Conservation (phyloP, 106 monocot genomes). For the Narthecium ossifragum region DNA sequence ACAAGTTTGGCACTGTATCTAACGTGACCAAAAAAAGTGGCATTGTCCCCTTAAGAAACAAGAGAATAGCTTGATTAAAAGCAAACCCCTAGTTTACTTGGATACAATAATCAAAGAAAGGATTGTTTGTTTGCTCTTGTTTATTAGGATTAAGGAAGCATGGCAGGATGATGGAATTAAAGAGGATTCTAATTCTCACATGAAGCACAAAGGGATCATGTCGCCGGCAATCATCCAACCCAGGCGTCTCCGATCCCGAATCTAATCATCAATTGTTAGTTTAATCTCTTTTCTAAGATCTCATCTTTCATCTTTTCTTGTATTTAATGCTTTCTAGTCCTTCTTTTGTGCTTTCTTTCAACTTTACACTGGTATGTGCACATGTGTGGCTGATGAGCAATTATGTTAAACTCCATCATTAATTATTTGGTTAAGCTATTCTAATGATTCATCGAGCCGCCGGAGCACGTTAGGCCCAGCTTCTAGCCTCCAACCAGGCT, state of each 20-base stretch:
- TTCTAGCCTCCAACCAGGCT: no score
- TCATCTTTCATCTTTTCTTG: constrained; percentile 2
- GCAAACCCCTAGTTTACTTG: neutral
- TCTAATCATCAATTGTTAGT: neutral
- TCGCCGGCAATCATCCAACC: constrained; percentile 9
- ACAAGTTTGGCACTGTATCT: neutral
- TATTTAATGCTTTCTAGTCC: no score
- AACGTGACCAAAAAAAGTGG: neutral
- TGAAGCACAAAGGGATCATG: neutral
- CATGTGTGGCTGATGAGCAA: no score
- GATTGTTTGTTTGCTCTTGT: neutral
- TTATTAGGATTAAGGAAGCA: neutral
- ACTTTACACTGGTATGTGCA: no score
- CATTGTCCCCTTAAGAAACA: constrained; percentile 1
- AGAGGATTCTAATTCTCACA: constrained; percentile 24
- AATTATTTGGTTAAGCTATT: no score
- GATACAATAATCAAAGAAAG: constrained; percentile 1
- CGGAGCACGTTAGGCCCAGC: no score
- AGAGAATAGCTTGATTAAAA: neutral
- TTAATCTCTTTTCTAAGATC: neutral
- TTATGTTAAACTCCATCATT: no score
- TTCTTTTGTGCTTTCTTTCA: no score
- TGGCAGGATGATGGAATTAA: neutral
- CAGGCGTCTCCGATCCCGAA: constrained; percentile 1
- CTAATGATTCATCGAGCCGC: no score